phyloP scores from a whole-genome alignment of 768 basidiomycete genomes.

The Amyloporia xantha region DNA sequence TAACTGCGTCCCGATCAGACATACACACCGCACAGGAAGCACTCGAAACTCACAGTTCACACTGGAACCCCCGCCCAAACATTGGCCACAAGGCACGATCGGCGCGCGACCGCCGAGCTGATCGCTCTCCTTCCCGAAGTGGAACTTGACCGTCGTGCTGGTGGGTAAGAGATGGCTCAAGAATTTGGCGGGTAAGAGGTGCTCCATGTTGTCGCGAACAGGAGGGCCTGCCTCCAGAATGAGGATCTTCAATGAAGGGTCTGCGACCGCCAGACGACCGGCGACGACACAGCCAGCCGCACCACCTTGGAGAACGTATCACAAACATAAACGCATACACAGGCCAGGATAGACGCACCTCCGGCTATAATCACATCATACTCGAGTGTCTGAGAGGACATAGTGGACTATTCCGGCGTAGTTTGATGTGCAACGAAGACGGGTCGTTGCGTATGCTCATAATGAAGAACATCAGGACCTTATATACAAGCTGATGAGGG shows the following conservation, averaged over 20 bases:
- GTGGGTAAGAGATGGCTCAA: conserved; percentile 32
- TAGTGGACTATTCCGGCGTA: not conserved
- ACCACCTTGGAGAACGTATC: conserved; percentile 29
- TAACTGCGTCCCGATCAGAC: conserved; percentile 9
- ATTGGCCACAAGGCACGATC: conserved; percentile 39
- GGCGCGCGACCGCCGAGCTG: conserved; percentile 38
- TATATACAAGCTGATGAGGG: too few relatives aligned
- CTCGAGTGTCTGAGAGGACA: conserved; percentile 9
- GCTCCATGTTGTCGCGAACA: conserved; percentile 36
- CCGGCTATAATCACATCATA: conserved; percentile 53
- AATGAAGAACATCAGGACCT: too few relatives aligned
- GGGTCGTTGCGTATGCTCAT: too few relatives aligned
- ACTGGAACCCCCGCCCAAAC: conserved; percentile 53
- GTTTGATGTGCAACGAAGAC: too few relatives aligned
- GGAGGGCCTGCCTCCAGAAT: conserved; percentile 54
- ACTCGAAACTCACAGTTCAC: conserved; percentile 40
- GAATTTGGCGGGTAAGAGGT: conserved; percentile 48
- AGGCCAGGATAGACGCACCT: conserved; percentile 28
- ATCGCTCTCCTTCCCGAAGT: conserved; percentile 31
- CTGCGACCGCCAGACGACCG: conserved; percentile 29
- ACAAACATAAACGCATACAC: not conserved
- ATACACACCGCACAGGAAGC: too few relatives aligned
- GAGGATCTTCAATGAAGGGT: conserved; percentile 48
- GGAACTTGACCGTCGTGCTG: conserved; percentile 37
- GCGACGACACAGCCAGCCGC: conserved; percentile 43